A percentile compares a stretch with the other conserved stretches of the same genome.
These are phyloP conservation scores for Claviceps purpurea DNA, from an alignment of 2,329 filamentous ascomycete species.

Conservation along the genomic window DNA sequence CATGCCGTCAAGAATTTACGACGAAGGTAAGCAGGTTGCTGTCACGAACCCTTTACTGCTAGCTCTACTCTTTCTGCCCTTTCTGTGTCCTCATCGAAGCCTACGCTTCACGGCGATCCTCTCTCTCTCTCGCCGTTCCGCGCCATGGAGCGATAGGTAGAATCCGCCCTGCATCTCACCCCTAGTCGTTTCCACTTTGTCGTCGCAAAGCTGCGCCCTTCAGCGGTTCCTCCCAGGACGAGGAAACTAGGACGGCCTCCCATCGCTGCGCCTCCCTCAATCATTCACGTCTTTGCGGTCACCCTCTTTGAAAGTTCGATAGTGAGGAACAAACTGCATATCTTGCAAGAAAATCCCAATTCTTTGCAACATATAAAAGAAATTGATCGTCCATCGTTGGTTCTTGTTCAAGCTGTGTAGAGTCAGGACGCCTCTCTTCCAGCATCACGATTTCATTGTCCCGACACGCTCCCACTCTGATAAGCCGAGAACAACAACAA, in stretches of 20 bases:
- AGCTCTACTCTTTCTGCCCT: too few relatives aligned
- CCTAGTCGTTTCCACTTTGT: background rate
- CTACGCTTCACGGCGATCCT: background rate
- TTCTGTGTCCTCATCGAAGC: background rate
- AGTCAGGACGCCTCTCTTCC: background rate
- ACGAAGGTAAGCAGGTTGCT: background rate
- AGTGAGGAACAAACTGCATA: too few relatives aligned
- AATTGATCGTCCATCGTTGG: too few relatives aligned
- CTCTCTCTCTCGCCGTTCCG: background rate
- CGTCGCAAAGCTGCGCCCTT: background rate
- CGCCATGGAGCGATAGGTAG: background rate
- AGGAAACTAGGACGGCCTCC: background rate
- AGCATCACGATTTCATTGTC: background rate
- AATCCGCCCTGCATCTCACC: background rate
- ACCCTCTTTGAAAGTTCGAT: too few relatives aligned
- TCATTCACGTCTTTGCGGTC: too few relatives aligned
- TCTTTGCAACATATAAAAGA: too few relatives aligned
- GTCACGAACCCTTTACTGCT: background rate
- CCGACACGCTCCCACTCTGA: constrained; percentile 4
- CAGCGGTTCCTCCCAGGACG: background rate
- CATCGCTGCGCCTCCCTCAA: background rate
- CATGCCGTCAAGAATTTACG: background rate
- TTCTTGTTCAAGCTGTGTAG: background rate
- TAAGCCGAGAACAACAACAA: constrained; percentile 8
- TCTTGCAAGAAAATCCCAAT: too few relatives aligned